These are phyloP conservation scores for Ceratocystis cubensis DNA, from an alignment of 2,329 filamentous ascomycete genomes.

Conservation along the genomic window DNA sequence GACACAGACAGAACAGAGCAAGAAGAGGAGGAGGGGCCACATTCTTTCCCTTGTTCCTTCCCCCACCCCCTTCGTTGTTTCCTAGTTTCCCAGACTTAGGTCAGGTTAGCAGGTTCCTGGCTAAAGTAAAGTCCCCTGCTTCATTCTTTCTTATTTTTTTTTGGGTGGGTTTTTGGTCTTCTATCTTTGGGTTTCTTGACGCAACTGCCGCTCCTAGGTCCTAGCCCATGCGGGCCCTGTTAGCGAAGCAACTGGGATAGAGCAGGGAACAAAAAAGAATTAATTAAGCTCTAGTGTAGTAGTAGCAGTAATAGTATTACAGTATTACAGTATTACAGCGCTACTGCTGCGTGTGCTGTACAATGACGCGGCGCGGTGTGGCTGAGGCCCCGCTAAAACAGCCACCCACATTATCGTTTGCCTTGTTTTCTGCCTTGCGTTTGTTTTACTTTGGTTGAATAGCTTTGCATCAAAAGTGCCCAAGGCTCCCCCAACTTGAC, in stretches of 20 bases:
- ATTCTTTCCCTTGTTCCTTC: background rate
- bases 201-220: background rate
- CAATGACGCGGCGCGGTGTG: background rate
- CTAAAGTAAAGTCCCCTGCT: background rate
- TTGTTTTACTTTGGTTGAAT: too few relatives aligned
- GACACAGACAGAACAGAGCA: background rate
- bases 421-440: background rate
- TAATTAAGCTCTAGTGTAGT: background rate
- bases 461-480: too few relatives aligned
- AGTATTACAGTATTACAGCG: too few relatives aligned
- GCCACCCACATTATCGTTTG: background rate
- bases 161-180: background rate
- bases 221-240: background rate
- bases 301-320: background rate
- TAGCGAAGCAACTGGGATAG: background rate
- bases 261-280: background rate
- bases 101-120: background rate
- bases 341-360: too few relatives aligned
- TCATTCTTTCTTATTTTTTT: background rate
- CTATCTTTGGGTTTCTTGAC: background rate
- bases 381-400: background rate
- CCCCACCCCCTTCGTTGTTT: background rate
- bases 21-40: constrained; percentile 3
- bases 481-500: too few relatives aligned
- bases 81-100: background rate